Conservation (phyloP, 257 asterid genomes). For the Capsicum chinense region DNA sequence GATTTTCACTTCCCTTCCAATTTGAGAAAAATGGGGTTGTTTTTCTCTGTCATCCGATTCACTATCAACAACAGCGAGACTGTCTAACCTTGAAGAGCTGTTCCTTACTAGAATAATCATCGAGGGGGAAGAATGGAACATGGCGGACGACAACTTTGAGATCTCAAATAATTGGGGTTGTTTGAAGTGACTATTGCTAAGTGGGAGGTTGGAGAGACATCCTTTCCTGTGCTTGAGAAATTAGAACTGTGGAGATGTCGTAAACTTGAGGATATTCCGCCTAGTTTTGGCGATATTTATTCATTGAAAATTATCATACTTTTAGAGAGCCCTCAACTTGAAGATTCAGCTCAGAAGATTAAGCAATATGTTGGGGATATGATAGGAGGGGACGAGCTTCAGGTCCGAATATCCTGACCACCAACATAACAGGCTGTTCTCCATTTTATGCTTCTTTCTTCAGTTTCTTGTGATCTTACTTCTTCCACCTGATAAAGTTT, state of each 20-base stretch:
- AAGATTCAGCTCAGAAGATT: not conserved
- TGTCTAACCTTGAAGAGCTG: not conserved
- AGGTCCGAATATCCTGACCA: not conserved
- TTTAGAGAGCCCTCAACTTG: not conserved
- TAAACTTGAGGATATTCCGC: not conserved
- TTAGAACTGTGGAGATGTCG: not conserved
- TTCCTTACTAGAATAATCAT: rapidly evolving
- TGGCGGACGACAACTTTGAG: not conserved
- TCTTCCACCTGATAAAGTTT: too few species aligned
- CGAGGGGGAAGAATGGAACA: not conserved
- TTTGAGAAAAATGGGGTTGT: not conserved
- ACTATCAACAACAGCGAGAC: not conserved
- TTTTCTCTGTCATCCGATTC: not conserved
- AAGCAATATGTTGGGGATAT: not conserved
- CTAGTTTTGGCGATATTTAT: not conserved
- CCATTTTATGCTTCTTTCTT: too few species aligned
- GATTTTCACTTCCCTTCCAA: not conserved
- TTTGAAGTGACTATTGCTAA: not conserved
- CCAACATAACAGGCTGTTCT: too few species aligned
- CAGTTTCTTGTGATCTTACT: too few species aligned
- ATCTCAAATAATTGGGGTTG: not conserved
- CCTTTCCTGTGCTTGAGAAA: not conserved
- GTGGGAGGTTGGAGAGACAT: not conserved
- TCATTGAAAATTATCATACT: not conserved
- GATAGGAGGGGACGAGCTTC: not conserved